phyloP scores from a whole-genome alignment of 371 early-diverging fungal genomes.

The Fennellomyces sp. region DNA sequence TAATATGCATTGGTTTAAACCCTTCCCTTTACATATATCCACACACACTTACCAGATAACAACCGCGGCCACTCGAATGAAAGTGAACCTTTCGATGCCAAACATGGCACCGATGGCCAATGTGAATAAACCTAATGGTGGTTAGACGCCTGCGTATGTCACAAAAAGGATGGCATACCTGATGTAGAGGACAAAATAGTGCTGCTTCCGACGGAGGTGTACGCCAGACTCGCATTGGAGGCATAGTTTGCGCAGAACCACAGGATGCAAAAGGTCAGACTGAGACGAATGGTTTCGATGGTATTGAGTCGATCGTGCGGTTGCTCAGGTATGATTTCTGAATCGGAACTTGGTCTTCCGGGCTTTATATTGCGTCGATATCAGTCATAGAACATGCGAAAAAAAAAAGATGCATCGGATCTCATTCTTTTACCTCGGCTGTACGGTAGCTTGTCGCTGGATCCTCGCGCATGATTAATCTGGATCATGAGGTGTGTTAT shows the following conservation, averaged over 20 bases:
- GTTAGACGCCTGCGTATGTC: no score
- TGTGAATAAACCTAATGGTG: conserved; percentile 78
- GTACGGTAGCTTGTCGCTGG: background rate
- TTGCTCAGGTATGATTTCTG: background rate
- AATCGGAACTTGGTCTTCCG: background rate
- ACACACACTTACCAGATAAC: conserved; percentile 54
- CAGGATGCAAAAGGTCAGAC: conserved; percentile 75
- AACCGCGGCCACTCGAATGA: conserved; percentile 62
- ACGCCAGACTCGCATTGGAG: conserved; percentile 77
- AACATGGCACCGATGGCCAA: conserved; percentile 70
- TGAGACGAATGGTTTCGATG: conserved; percentile 66
- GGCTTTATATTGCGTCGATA: background rate
- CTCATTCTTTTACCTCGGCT: background rate
- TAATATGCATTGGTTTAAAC: conserved; percentile 9
- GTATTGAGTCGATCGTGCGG: conserved; percentile 30
- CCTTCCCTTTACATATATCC: background rate
- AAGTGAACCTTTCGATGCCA: conserved; percentile 65
- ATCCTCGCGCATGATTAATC: conserved; percentile 9
- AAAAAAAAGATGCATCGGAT: no score
- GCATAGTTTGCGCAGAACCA: conserved; percentile 84
- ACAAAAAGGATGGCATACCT: background rate
- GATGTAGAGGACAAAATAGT: conserved; percentile 82
- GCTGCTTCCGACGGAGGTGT: conserved; percentile 81
- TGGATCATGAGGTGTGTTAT: no score
- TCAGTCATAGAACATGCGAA: no score